Base-by-base conservation (phyloP, 2,329 filamentous ascomycete genomes). In the Pezicula radicicola region DNA sequence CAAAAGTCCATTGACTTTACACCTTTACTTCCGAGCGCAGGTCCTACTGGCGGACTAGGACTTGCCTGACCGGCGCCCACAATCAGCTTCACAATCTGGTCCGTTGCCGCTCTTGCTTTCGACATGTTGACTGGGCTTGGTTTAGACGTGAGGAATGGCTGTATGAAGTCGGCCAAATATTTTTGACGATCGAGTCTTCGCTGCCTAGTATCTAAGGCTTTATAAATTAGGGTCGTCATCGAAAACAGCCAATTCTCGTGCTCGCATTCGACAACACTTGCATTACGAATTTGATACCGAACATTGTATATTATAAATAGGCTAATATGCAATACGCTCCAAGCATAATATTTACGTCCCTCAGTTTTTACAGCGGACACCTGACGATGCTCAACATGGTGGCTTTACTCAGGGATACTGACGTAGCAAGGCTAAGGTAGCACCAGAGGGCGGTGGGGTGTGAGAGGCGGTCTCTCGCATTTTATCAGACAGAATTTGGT, bases 1-100 rank as follows among this genome's bases (percentile, higher is more conserved):
- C 94, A 97, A 71, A 97, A 99, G 74, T 99, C 94, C 87, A 99
- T 99, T 53, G 89, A 95, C 78, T 99, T 99, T 57, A 99, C 89
- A 78, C 94, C 94, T 78, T 97, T 97, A 71, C 87, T 93, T 75
- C 94, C 94, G 60, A 99, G 81, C 49, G 94, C 94, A 53, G 94
- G 94, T 78, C 94, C 94, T 65, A 99, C 92, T 4, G 94, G 94
- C 33, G 94, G 94, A 73, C 91, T 95, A 28, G 94, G 94, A 65
- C 87, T 93, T 54, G 94, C 94, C 72, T 97, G 91, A 25, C 94
- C 94, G 52, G 94, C 94, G 64, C 93, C 94, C 56, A 99, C 94
- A 61, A 99, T 96, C 71, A 99, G 83, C 77, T 97, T 99, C 70
- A 99, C 92, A 54, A 97, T 85, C 72, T 89, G 84, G 66, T 95